Evolutionary conservation across 768 basidiomycete species (phyloP).

Genomic region (Leccinum obscurum): DNA sequence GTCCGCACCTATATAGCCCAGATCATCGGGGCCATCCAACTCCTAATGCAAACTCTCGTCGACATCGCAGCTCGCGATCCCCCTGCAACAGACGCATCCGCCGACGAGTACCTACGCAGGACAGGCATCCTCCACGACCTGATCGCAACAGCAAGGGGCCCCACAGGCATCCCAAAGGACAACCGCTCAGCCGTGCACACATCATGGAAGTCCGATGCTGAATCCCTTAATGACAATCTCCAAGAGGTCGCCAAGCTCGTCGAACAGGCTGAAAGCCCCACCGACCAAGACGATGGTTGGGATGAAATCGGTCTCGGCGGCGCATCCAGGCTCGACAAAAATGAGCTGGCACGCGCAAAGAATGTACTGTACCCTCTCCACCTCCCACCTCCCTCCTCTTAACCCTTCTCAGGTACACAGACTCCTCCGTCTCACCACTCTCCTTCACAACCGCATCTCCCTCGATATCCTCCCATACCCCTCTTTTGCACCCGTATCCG

Average conservation of each 20-base stretch:
- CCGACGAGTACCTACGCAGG: conserved; percentile 53
- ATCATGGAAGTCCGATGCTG: conserved; percentile 51
- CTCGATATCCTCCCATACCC: conserved; percentile 47
- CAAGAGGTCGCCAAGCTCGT: conserved; percentile 59
- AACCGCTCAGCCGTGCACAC: conserved; percentile 59
- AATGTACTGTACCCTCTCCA: conserved; percentile 44
- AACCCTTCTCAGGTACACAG: conserved; percentile 48
- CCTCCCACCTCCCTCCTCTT: conserved; percentile 1
- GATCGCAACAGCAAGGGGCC: conserved; percentile 49
- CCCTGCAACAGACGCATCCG: conserved; percentile 14
- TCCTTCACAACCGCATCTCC: conserved; percentile 63
- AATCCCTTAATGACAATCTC: conserved; percentile 59
- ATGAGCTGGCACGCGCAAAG: conserved; percentile 57
- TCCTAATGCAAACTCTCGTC: conserved; percentile 47
- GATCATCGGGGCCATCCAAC: conserved; percentile 44
- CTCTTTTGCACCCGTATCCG: conserved; percentile 24
- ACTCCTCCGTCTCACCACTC: conserved; percentile 55
- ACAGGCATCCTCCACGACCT: conserved; percentile 63
- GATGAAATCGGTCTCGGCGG: conserved; percentile 54
- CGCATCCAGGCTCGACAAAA: conserved; percentile 44
- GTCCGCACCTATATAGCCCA: conserved; percentile 39
- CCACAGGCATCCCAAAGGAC: conserved; percentile 50
- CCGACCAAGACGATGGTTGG: conserved; percentile 53
- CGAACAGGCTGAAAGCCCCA: conserved; percentile 33
- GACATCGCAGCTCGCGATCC: conserved; percentile 29